Evolutionary conservation across 345 rosid genomes (phyloP), one percentile per base, ranked within the genome.

Genomic region (Lagerstroemia speciosa): DNA sequence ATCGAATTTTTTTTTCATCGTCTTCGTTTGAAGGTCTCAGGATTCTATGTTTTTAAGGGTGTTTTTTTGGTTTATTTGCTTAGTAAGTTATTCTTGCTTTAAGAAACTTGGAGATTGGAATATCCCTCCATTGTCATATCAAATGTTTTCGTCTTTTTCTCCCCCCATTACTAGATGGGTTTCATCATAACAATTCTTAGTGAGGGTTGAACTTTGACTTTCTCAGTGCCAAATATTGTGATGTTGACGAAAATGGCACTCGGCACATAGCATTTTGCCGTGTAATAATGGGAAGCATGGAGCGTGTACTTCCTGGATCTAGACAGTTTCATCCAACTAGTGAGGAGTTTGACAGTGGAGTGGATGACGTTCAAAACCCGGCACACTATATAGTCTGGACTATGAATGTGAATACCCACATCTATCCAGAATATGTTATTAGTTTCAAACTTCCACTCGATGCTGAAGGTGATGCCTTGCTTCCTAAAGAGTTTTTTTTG

Each of bases 231-330:
- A 75, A 65, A 3, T 69, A 58, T 75, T 73, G 80, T 76, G 87
- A 83, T 81, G 73, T 73, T 79, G 84, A 83, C 72, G 84, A 80
- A 81, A 83, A 83, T 71, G 82, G 81, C 38, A 37, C 72, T 34
- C 75, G 40, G 24, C 73, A 79, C 66, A 38, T 81, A 66, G 68
- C 78, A 53, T 70, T 78, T 24, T 81, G 87, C 65, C 83, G 78
- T 69, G 87, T 81, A 45, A 78, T 83, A 75, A 66, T 79, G 87
- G 87, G 87, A 70, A 78, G 75, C 16, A 71, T 78, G 81, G 87
- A 83, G 74, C 65, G 67, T 65, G 67, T 83, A 57, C 67, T 67
- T 50, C 75, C 71, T 67, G 84, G 84, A 69, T 73, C 73, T 60
- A 71, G 31, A 38, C 83, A 73, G 50, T 67, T 43, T 66, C 78